Percentiles rank a stretch among this genome's conserved stretches.
phyloP scores from a whole-genome alignment of 192 early-diverging fungal genomes.

The Obelidium mucronatum region DNA sequence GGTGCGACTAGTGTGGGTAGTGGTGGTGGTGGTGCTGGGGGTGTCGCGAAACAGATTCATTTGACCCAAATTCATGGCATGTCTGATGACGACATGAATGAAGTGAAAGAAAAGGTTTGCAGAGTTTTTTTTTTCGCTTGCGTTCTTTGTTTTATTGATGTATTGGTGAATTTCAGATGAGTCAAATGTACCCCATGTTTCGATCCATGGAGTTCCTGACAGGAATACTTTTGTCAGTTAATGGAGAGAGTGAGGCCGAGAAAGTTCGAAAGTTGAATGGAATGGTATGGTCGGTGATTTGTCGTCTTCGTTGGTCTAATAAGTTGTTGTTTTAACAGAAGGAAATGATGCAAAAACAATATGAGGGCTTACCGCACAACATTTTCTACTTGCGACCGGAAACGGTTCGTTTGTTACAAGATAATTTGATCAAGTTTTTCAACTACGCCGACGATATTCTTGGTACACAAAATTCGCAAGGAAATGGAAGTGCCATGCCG shows the following conservation, averaged over 20 bases:
- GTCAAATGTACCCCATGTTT: conserved; percentile 27
- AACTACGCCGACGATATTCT: conserved; percentile 30
- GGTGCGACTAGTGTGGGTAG: background rate
- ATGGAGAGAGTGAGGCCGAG: conserved; percentile 17
- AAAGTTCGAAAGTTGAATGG: conserved; percentile 26
- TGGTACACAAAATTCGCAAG: conserved; percentile 9
- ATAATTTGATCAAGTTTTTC: conserved; percentile 28
- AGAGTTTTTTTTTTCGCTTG: background rate
- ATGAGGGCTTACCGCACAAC: conserved; percentile 21
- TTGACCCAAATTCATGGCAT: conserved; percentile 25
- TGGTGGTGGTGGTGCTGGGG: background rate
- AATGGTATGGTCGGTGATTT: background rate
- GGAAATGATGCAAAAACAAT: conserved; percentile 34
- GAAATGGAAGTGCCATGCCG: background rate
- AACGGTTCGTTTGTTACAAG: conserved; percentile 18
- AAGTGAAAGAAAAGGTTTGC: conserved; percentile 15
- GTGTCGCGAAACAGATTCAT: conserved; percentile 5
- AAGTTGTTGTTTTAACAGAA: conserved; percentile 1
- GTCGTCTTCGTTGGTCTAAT: background rate
- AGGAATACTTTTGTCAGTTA: conserved; percentile 16
- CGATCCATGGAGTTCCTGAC: conserved; percentile 23
- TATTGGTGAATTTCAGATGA: conserved; percentile 14
- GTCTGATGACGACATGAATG: conserved; percentile 10
- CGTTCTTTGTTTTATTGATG: no score
- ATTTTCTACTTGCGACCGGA: conserved; percentile 25